Evolutionary conservation across 495 filamentous ascomycete species (phyloP).

Genomic region (Xylaria sp.): DNA sequence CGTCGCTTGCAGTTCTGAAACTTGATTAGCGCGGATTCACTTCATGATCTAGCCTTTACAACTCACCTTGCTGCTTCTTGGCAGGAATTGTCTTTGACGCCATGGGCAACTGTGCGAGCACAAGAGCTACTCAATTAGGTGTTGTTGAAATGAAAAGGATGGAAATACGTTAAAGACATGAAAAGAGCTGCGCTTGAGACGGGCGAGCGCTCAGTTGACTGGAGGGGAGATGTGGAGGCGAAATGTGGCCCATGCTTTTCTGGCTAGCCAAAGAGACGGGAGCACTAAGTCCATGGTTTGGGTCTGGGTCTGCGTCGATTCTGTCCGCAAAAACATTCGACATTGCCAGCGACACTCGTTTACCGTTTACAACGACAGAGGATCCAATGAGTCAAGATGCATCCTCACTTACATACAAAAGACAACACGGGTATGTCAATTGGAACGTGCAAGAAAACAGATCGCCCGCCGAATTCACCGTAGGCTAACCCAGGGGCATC

Average conservation of each 20-base stretch:
- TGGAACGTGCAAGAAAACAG: background rate
- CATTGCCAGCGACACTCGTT: slow-evolving; percentile 17
- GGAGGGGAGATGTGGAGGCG: slow-evolving; percentile 33
- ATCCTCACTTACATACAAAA: slow-evolving; percentile 94
- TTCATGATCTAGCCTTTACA: background rate
- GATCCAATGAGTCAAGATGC: slow-evolving; percentile 66
- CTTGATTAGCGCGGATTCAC: slow-evolving; percentile 32
- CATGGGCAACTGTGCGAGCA: slow-evolving; percentile 39
- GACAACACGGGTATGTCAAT: slow-evolving; percentile 76
- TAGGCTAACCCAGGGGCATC: background rate
- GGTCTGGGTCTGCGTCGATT: background rate
- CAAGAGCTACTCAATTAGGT: background rate
- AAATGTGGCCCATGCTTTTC: slow-evolving; percentile 43
- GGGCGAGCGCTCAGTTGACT: slow-evolving; percentile 23
- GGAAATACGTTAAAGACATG: slow-evolving; percentile 14
- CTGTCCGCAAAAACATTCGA: slow-evolving; percentile 21
- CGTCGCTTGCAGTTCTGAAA: slow-evolving; percentile 85
- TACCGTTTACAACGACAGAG: background rate
- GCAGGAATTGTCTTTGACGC: slow-evolving; percentile 52
- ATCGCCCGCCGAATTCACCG: slow-evolving; percentile 17
- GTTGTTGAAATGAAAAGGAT: background rate
- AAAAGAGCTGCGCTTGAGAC: slow-evolving; percentile 20
- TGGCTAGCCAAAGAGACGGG: slow-evolving; percentile 6
- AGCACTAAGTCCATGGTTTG: slow-evolving; percentile 7
- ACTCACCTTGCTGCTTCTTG: slow-evolving; percentile 86